Base-by-base conservation (phyloP, 2,329 filamentous ascomycete genomes). In the Sphaerulina vaccinii region DNA sequence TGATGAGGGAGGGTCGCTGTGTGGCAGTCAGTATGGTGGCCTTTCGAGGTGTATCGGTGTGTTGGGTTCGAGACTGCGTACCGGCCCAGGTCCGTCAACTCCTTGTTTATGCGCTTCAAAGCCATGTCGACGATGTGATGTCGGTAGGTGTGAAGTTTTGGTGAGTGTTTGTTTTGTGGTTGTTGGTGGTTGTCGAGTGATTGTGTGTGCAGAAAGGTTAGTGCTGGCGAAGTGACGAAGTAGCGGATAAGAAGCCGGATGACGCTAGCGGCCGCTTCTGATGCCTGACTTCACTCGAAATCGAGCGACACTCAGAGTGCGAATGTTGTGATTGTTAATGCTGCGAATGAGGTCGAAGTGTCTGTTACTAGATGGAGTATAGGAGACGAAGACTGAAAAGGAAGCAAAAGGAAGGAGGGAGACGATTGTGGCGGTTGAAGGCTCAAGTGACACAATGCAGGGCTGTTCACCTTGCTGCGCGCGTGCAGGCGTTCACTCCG, bases 1-100 rank as follows among this genome's bases (percentile, higher is more conserved):
- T 65, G 92, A 97, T 54, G 93, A 97, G 70, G 93, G 93, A 72
- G 93, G 93, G 74, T 99, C 93, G 79, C 93, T 97, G 67, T 59
- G 53, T 24, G 24, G 46, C 40, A 52, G 68, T 75, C 65, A 75
- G 71, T 62, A 52, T 46, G 23, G 49, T 21, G 39, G 49, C 49
- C 36, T 44, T 33, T 15, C 13, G 8, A 16, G 24, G 11, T 40
- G 29, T 32, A 33, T 36, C 40, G 41, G 27, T 32, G 27, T 13
- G 9, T 32, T 32, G n/a, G 15, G 45, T 37, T 29, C 22, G 73
- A 22, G 45, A 32, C 45, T 40, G 24, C 74, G 64, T 76, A 92
- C 88, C 88, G 87, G 79, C 88, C 88, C 75, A 93, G 82, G 73
- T 93, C 88, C 75, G 87, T 86, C 73, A 93, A 84, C 78, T 93